A percentile compares a stretch with the other conserved stretches of the same genome.
Conservation (phyloP, 345 rosid genomes). For the Kernera saxatilis region DNA sequence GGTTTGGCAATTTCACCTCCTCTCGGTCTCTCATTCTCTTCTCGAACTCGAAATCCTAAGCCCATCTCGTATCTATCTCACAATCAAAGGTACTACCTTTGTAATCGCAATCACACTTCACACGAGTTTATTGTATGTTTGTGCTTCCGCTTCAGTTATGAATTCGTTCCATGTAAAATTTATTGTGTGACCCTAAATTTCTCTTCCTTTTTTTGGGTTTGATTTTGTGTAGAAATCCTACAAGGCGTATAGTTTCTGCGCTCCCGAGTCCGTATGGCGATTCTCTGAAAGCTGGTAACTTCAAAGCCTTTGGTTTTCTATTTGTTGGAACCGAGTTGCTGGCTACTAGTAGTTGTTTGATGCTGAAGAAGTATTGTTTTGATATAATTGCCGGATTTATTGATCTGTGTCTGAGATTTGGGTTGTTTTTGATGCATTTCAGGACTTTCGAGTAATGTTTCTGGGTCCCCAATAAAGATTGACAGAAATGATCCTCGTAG, state of each 20-base stretch:
- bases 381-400: background rate
- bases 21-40: slow-evolving; percentile 29
- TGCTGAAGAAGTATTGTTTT: background rate
- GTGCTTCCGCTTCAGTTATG: background rate
- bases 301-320: background rate
- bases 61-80: slow-evolving; percentile 23
- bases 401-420: slow-evolving; percentile 2
- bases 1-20: slow-evolving; percentile 44
- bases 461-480: slow-evolving; percentile 33
- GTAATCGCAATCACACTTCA: background rate
- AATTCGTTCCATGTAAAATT: background rate
- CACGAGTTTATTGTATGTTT: background rate
- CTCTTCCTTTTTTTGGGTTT: background rate
- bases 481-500: slow-evolving; percentile 31
- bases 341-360: background rate
- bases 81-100: slow-evolving; percentile 34
- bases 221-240: slow-evolving; percentile 31
- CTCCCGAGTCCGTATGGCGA: slow-evolving; percentile 38
- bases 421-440: slow-evolving; percentile 23
- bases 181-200: background rate
- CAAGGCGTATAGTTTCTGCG: slow-evolving; percentile 34
- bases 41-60: slow-evolving; percentile 21
- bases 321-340: background rate
- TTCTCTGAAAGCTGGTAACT: slow-evolving; percentile 33
- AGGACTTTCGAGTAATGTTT: slow-evolving; percentile 50